These are phyloP conservation scores for Heterobasidion occidentale DNA, from an alignment of 1,284 basidiomycete genomes.

Conservation along the genomic window DNA sequence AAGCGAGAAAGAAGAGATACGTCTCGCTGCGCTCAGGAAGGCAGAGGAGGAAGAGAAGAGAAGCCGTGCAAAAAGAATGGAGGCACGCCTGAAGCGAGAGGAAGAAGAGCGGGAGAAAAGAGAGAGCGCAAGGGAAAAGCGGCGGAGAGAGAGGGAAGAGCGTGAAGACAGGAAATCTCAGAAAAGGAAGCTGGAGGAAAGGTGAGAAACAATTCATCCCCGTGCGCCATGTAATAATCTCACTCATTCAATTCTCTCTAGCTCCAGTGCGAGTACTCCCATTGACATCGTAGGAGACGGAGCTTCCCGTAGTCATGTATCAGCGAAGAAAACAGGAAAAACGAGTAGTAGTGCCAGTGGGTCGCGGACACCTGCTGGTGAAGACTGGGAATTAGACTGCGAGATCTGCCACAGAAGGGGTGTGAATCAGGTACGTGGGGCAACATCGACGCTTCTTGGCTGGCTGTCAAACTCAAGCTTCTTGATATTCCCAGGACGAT, in stretches of 20 bases:
- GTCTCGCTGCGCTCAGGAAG: slow-evolving; percentile 40
- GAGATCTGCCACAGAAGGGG: slow-evolving; percentile 71
- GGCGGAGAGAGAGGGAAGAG: slow-evolving; percentile 43
- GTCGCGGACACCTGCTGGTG: slow-evolving; percentile 38
- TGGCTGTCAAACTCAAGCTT: not conserved
- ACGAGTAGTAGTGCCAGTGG: slow-evolving; percentile 22
- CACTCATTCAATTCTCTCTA: not conserved
- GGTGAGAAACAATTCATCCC: slow-evolving; percentile 13
- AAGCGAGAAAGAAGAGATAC: slow-evolving; percentile 62
- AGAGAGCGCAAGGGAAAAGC: slow-evolving; percentile 46
- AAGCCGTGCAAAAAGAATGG: slow-evolving; percentile 51
- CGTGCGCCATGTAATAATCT: not conserved
- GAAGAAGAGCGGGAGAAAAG: slow-evolving; percentile 52
- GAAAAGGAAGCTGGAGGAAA: slow-evolving; percentile 2
- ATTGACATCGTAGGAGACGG: slow-evolving; percentile 8
- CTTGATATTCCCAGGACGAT: slow-evolving; percentile 50
- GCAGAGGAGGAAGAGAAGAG: slow-evolving; percentile 60
- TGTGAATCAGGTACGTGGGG: slow-evolving; percentile 51
- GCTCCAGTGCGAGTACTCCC: slow-evolving; percentile 3
- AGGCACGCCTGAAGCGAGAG: slow-evolving; percentile 58
- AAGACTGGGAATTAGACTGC: slow-evolving; percentile 80
- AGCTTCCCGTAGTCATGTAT: not conserved
- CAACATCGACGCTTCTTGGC: not conserved
- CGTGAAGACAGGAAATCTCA: slow-evolving; percentile 23
- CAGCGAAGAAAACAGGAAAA: not conserved